These are phyloP conservation scores for Physcia stellaris DNA, from an alignment of 495 filamentous ascomycete species.

Conservation along the genomic window DNA sequence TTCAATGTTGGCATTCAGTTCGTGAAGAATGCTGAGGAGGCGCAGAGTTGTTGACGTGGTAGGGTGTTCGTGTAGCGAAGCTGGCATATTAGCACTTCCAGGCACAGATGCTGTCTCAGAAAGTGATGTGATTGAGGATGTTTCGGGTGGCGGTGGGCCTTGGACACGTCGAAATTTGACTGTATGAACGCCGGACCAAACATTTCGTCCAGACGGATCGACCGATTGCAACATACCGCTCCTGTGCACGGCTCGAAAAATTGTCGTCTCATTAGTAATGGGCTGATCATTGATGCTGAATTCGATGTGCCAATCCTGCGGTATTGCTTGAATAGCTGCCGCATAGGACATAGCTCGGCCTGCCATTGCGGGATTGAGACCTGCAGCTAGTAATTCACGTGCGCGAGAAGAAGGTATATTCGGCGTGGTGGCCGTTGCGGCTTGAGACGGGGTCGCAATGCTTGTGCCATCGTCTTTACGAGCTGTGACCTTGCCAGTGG, in stretches of 20 bases:
- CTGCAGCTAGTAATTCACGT: constrained; percentile 34
- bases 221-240: constrained; percentile 39
- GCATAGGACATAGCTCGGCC: constrained; percentile 57
- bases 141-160: constrained; percentile 77
- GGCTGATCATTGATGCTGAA: constrained; percentile 80
- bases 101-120: constrained; percentile 32
- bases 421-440: constrained; percentile 28
- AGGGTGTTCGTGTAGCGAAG: constrained; percentile 72
- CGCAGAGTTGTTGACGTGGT: constrained; percentile 78
- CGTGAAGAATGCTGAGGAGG: constrained; percentile 80
- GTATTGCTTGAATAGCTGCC: constrained; percentile 59
- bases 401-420: constrained; percentile 23
- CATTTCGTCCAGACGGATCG: constrained; percentile 52
- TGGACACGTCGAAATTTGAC: constrained; percentile 82
- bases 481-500: constrained; percentile 87
- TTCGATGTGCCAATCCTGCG: constrained; percentile 97
- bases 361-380: constrained; percentile 24
- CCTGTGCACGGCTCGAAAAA: constrained; percentile 87
- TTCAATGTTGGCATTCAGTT: constrained; percentile 87
- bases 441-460: constrained; percentile 72
- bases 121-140: constrained; percentile 45
- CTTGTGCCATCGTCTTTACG: constrained; percentile 89
- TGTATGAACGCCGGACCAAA: constrained; percentile 82
- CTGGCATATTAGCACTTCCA: constrained; percentile 44
- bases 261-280: constrained; percentile 82